Conservation (phyloP, 2,329 filamentous ascomycete genomes). For the Colletotrichum sp. region DNA sequence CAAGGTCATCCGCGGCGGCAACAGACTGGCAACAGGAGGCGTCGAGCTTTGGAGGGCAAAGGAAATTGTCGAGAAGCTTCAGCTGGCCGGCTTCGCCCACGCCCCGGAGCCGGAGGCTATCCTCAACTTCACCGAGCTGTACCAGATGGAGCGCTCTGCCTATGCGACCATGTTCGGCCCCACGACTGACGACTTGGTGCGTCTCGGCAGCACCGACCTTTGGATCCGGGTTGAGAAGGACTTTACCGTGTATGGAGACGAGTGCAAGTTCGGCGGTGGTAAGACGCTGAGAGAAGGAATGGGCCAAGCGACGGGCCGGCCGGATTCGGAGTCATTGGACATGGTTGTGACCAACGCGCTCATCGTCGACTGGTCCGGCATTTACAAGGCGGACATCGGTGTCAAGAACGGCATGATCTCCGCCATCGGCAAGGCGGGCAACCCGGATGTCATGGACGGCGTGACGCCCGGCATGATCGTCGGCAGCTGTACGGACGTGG, state of each 20-base stretch:
- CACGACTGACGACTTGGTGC: conserved; percentile 84
- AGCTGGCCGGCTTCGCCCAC: conserved; percentile 80
- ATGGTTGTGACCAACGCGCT: conserved; percentile 89
- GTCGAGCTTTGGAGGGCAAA: conserved; percentile 69
- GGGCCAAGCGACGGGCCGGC: conserved; percentile 84
- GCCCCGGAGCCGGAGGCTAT: conserved; percentile 66
- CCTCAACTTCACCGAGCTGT: conserved; percentile 61
- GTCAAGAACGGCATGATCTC: conserved; percentile 87
- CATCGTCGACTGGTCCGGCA: conserved; percentile 88
- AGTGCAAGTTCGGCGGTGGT: conserved; percentile 93
- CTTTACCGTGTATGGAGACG: conserved; percentile 83
- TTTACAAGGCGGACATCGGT: conserved; percentile 96
- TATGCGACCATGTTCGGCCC: conserved; percentile 94
- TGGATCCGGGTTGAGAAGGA: conserved; percentile 93
- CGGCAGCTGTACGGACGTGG: conserved; percentile 87
- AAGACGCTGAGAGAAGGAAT: conserved; percentile 95
- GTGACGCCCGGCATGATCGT: conserved; percentile 81
- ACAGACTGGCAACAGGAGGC: conserved; percentile 74
- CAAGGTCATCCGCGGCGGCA: conserved; percentile 83
- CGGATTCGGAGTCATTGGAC: conserved; percentile 76
- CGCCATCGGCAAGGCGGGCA: conserved; percentile 92
- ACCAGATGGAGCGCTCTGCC: conserved; percentile 75
- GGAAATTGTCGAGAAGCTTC: conserved; percentile 70
- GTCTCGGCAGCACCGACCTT: conserved; percentile 82
- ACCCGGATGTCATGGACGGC: conserved; percentile 95